phyloP scores from a whole-genome alignment of 176 grass and related monocot genomes.

The Rhynchospora tenuis region DNA sequence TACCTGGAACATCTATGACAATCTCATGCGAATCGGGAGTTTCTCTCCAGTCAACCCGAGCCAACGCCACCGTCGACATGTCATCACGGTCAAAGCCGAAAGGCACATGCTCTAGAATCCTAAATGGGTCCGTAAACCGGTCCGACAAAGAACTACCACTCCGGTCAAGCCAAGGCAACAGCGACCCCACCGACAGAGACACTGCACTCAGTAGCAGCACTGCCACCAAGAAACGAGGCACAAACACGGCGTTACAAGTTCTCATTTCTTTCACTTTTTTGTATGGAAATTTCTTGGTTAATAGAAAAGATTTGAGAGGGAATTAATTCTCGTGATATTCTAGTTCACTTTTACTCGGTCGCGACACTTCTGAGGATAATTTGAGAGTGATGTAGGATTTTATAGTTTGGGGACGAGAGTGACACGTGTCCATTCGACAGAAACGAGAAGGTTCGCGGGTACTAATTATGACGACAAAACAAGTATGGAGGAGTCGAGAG shows the following conservation, averaged over 20 bases:
- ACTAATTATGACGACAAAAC: background rate
- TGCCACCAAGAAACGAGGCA: background rate
- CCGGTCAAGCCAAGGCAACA: conserved; percentile 60
- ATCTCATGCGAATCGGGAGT: conserved; percentile 61
- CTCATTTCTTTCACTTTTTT: background rate
- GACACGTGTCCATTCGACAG: conserved; percentile 9
- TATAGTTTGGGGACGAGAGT: background rate
- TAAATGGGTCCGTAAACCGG: conserved; percentile 52
- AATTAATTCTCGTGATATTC: background rate
- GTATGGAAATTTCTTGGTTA: background rate
- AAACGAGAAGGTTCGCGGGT: conserved; percentile 26
- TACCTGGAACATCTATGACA: conserved; percentile 66
- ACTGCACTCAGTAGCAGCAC: background rate
- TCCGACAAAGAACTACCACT: conserved; percentile 21
- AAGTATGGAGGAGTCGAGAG: conserved; percentile 3
- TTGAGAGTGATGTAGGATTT: background rate
- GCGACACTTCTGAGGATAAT: background rate
- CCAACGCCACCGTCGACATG: conserved; percentile 36
- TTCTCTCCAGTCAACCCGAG: conserved; percentile 78
- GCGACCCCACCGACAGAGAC: conserved; percentile 22
- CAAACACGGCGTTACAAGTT: background rate
- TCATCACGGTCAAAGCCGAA: conserved; percentile 63
- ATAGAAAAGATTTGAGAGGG: background rate
- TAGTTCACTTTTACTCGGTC: no score
- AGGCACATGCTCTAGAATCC: conserved; percentile 69